Evolutionary conservation across 2,329 filamentous ascomycete genomes (phyloP).

Genomic region (Fusarium solani-melongenae): DNA sequence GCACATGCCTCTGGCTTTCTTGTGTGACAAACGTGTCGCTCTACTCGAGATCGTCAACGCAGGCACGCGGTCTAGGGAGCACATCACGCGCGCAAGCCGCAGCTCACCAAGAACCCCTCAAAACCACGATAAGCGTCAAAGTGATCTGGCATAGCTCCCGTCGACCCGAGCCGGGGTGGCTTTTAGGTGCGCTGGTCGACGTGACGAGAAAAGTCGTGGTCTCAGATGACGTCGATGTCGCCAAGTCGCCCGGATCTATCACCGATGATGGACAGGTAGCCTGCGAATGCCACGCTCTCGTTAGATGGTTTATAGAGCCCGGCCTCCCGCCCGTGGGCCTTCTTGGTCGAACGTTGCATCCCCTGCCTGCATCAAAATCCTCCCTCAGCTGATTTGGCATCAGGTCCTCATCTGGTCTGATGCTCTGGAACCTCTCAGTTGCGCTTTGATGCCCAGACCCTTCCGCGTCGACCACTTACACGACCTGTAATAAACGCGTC

Average conservation of each 20-base stretch:
- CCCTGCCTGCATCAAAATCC: not conserved
- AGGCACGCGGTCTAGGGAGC: slow-evolving; percentile 17
- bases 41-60: slow-evolving; percentile 11
- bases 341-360: not conserved
- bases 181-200: not conserved
- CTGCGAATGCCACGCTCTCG: not conserved
- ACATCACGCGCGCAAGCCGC: slow-evolving; percentile 28
- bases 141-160: slow-evolving; percentile 4
- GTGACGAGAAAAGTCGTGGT: slow-evolving; percentile 2
- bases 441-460: slow-evolving; percentile 5
- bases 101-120: not conserved
- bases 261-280: not conserved
- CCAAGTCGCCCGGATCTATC: slow-evolving; percentile 4
- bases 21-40: not conserved
- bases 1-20: slow-evolving; percentile 9
- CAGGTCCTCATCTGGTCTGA: not conserved
- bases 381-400: slow-evolving; percentile 1
- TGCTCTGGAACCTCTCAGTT: not conserved
- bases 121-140: not conserved
- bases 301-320: not conserved
- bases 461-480: not conserved
- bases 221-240: slow-evolving; percentile 6
- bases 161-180: slow-evolving; percentile 11
- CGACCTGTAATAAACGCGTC: slow-evolving; percentile 2
- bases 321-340: not conserved